Conservation (phyloP, 2,329 filamentous ascomycete genomes). For the Fusarium newnesense region DNA sequence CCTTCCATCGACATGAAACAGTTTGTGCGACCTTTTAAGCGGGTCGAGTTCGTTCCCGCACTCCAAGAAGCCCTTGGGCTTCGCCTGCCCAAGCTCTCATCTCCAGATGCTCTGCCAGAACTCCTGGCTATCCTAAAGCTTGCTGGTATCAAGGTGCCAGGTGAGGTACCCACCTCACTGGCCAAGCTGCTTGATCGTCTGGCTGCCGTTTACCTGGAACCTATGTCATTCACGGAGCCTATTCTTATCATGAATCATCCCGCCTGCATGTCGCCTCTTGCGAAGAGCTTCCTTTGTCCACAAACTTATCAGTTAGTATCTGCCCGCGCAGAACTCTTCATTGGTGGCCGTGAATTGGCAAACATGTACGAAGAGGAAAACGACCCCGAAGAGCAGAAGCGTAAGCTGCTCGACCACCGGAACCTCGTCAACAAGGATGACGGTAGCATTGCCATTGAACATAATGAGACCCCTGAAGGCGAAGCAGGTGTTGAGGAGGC, state of each 20-base stretch:
- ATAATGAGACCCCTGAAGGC: conserved; percentile 10
- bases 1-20: conserved; percentile 59
- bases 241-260: conserved; percentile 93
- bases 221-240: conserved; percentile 72
- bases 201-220: conserved; percentile 80
- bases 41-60: conserved; percentile 84
- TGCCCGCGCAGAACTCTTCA: conserved; percentile 86
- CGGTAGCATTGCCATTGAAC: conserved; percentile 47
- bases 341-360: conserved; percentile 82
- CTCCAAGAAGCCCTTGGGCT: conserved; percentile 76
- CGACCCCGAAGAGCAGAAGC: conserved; percentile 83
- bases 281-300: conserved; percentile 84
- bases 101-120: conserved; percentile 65
- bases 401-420: conserved; percentile 76
- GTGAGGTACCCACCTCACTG: conserved; percentile 69
- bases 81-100: conserved; percentile 71
- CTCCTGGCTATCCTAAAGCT: conserved; percentile 66
- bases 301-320: conserved; percentile 77
- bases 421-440: conserved; percentile 50
- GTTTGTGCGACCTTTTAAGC: conserved; percentile 67
- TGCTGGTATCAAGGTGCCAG: conserved; percentile 71
- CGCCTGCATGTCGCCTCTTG: conserved; percentile 87
- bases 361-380: conserved; percentile 99
- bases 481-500: conserved; percentile 9
- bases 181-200: conserved; percentile 82